A percentile compares a stretch with the other conserved stretches of the same genome.
These are phyloP conservation scores for Trametes pubescens DNA, from an alignment of 1,284 basidiomycete species.

Conservation along the genomic window DNA sequence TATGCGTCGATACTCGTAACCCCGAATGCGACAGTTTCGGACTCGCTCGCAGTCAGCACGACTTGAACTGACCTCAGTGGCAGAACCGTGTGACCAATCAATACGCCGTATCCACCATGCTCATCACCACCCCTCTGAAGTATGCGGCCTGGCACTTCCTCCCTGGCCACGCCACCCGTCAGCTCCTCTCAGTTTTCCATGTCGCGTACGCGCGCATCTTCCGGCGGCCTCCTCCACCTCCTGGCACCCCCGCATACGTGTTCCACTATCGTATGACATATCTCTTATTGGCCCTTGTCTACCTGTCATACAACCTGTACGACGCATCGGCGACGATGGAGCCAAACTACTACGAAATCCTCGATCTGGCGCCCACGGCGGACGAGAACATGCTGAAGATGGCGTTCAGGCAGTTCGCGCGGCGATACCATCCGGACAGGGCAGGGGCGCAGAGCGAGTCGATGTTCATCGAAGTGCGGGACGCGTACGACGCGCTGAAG, in stretches of 20 bases:
- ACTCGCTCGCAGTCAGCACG: not conserved
- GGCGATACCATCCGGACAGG: slow-evolving; percentile 81
- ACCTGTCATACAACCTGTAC: slow-evolving; percentile 72
- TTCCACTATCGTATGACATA: slow-evolving; percentile 70
- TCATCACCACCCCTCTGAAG: slow-evolving; percentile 43
- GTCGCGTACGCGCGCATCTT: slow-evolving; percentile 42
- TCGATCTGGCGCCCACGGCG: slow-evolving; percentile 67
- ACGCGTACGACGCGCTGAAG: slow-evolving; percentile 83
- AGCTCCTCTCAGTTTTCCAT: slow-evolving; percentile 51
- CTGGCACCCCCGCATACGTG: slow-evolving; percentile 54
- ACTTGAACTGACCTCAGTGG: slow-evolving; percentile 4
- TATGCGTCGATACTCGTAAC: not conserved
- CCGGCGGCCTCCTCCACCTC: slow-evolving; percentile 47
- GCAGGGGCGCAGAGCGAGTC: slow-evolving; percentile 69
- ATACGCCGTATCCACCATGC: slow-evolving; percentile 30
- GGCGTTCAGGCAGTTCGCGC: slow-evolving; percentile 80
- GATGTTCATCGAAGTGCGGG: slow-evolving; percentile 76
- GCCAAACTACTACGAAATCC: slow-evolving; percentile 80
- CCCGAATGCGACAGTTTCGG: not conserved
- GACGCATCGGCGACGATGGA: slow-evolving; percentile 61
- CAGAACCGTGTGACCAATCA: slow-evolving; percentile 3
- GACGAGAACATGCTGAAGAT: slow-evolving; percentile 73
- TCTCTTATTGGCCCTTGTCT: slow-evolving; percentile 71
- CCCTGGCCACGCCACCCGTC: slow-evolving; percentile 51
- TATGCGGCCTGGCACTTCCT: slow-evolving; percentile 55